A percentile compares a stretch with the other conserved stretches of the same genome.
These are phyloP conservation scores for Jimgerdemannia lactiflua DNA, from an alignment of 192 early-diverging fungal species.

Conservation along the genomic window DNA sequence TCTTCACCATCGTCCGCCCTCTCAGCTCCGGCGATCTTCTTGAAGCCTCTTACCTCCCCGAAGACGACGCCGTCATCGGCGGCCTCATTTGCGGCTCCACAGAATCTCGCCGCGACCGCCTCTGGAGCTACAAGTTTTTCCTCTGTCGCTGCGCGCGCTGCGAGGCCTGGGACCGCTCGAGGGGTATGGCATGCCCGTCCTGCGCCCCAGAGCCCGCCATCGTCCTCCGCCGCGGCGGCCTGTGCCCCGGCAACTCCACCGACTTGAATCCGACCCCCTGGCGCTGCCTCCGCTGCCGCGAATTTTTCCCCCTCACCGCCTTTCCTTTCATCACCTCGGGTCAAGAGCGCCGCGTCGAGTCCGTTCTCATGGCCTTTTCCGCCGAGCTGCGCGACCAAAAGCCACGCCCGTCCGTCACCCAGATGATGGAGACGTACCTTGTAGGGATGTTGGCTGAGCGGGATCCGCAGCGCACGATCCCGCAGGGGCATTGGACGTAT, in stretches of 20 bases:
- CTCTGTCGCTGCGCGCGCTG: constrained; percentile 27
- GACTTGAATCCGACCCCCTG: background rate
- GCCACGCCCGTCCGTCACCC: constrained; percentile 12
- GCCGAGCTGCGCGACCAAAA: constrained; percentile 5
- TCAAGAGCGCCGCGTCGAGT: constrained; percentile 14
- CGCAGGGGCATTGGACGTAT: constrained; percentile 31
- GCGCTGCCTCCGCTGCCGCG: background rate
- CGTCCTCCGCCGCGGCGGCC: background rate
- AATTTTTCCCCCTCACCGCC: background rate
- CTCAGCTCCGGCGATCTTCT: constrained; percentile 16
- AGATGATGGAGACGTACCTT: constrained; percentile 30
- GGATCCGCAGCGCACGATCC: constrained; percentile 3
- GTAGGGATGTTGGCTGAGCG: constrained; percentile 14
- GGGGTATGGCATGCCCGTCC: constrained; percentile 14
- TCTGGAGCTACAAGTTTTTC: constrained; percentile 32
- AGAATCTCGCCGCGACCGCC: constrained; percentile 11
- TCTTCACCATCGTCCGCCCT: constrained; percentile 17
- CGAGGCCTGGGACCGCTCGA: constrained; percentile 15
- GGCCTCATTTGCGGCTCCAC: constrained; percentile 33
- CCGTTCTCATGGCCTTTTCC: constrained; percentile 22
- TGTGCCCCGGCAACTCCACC: background rate
- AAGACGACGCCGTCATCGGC: constrained; percentile 25
- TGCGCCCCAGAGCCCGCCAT: background rate
- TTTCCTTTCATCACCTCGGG: constrained; percentile 20
- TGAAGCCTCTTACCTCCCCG: constrained; percentile 31